phyloP scores from a whole-genome alignment of 345 rosid species.

The Linum usitatissimum region DNA sequence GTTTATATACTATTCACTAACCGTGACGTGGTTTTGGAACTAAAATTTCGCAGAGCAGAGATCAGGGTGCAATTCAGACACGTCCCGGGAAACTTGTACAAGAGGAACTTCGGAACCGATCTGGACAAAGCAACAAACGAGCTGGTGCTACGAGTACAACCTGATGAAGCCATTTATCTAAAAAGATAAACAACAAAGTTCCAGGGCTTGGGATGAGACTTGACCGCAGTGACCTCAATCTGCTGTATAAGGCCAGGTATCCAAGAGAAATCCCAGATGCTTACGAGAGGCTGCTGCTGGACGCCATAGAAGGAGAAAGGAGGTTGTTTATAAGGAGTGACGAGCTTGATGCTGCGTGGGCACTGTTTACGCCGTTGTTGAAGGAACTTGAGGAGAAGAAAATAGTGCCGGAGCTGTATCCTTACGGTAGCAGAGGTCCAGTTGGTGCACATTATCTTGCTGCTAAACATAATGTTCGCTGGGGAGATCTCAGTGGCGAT shows the following conservation, averaged over 20 bases:
- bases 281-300: slow-evolving; percentile 78
- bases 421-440: slow-evolving; percentile 85
- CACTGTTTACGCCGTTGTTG: slow-evolving; percentile 59
- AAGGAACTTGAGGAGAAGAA: slow-evolving; percentile 59
- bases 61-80: slow-evolving; percentile 86
- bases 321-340: slow-evolving; percentile 81
- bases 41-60: slow-evolving; percentile 46
- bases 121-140: slow-evolving; percentile 74
- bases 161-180: slow-evolving; percentile 91
- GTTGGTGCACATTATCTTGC: slow-evolving; percentile 90
- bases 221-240: slow-evolving; percentile 76
- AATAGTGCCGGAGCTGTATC: slow-evolving; percentile 72
- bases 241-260: slow-evolving; percentile 69
- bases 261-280: slow-evolving; percentile 75
- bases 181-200: slow-evolving; percentile 90
- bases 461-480: slow-evolving; percentile 73
- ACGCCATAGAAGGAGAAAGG: slow-evolving; percentile 76
- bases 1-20: too few relatives aligned
- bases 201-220: slow-evolving; percentile 96
- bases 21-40: too few relatives aligned
- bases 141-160: slow-evolving; percentile 86
- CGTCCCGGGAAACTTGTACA: slow-evolving; percentile 86
- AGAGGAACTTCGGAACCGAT: slow-evolving; percentile 54
- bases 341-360: slow-evolving; percentile 87
- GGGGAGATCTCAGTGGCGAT: slow-evolving; percentile 60